phyloP scores from a whole-genome alignment of 371 early-diverging fungal species.

The Conidiobolus incongruus region DNA sequence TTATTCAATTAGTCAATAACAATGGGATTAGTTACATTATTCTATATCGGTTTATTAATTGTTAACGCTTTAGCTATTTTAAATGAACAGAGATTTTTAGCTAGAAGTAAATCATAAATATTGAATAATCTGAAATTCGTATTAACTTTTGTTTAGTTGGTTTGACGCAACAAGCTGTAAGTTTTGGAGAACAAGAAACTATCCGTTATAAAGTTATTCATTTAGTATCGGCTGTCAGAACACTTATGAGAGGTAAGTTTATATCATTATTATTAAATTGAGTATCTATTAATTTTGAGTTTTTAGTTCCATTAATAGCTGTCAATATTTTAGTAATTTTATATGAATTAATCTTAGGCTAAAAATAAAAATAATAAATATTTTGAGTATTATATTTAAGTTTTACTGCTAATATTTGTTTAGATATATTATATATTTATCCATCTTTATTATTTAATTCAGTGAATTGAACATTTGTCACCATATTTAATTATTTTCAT shows the following conservation, averaged over 20 bases:
- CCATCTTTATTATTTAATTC: too few relatives aligned
- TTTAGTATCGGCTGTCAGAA: slow-evolving; percentile 77
- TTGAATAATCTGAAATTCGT: too few relatives aligned
- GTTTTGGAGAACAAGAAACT: slow-evolving; percentile 34
- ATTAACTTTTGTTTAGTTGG: background rate
- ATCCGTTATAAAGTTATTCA: slow-evolving; percentile 63
- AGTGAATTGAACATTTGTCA: too few relatives aligned
- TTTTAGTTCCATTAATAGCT: slow-evolving; percentile 1
- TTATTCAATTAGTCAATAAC: too few relatives aligned
- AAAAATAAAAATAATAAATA: background rate
- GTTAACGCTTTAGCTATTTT: slow-evolving; percentile 83
- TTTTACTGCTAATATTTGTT: too few relatives aligned
- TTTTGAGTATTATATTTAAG: too few relatives aligned
- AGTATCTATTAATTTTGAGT: background rate
- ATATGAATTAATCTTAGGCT: background rate
- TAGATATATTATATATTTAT: too few relatives aligned
- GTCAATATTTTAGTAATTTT: background rate
- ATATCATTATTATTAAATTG: background rate
- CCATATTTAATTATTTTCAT: too few relatives aligned
- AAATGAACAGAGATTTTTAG: slow-evolving; percentile 86
- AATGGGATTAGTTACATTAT: slow-evolving; percentile 18
- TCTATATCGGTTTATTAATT: slow-evolving; percentile 55
- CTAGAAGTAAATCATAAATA: slow-evolving; percentile 42
- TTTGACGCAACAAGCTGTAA: background rate
- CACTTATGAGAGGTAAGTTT: slow-evolving; percentile 65